phyloP scores from a whole-genome alignment of 2,329 filamentous ascomycete genomes.

The Dryadomyces sulphureus region DNA sequence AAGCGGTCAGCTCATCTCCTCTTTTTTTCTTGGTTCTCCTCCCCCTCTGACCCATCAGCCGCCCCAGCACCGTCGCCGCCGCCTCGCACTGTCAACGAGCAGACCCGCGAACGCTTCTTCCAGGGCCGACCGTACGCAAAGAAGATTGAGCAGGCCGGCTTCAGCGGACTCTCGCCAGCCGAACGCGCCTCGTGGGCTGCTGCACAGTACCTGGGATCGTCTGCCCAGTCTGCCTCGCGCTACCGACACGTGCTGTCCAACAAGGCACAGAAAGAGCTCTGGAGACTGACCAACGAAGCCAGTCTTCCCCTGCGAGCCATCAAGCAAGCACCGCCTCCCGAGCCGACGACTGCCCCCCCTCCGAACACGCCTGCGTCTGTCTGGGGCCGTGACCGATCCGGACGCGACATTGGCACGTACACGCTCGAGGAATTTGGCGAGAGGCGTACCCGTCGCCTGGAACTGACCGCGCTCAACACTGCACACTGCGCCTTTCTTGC shows the following conservation, averaged over 20 bases:
- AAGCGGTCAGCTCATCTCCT: constrained; percentile 10
- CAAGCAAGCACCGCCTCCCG: neutral
- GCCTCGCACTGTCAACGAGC: constrained; percentile 31
- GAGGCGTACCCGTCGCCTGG: constrained; percentile 25
- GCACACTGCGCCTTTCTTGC: constrained; percentile 29
- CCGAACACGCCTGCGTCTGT: constrained; percentile 12
- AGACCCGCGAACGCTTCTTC: constrained; percentile 30
- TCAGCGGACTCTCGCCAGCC: constrained; percentile 28
- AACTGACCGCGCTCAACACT: constrained; percentile 27
- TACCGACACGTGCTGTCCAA: constrained; percentile 15
- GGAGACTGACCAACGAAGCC: constrained; percentile 39
- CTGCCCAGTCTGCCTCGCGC: constrained; percentile 21
- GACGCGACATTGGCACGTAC: constrained; percentile 34
- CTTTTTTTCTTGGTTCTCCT: neutral
- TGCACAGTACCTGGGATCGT: constrained; percentile 28
- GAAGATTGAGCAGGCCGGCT: constrained; percentile 27
- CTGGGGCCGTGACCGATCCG: constrained; percentile 38
- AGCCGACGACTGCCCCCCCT: neutral
- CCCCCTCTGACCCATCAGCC: neutral
- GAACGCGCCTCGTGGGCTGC: constrained; percentile 35
- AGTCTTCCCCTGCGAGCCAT: constrained; percentile 32
- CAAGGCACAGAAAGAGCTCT: constrained; percentile 41
- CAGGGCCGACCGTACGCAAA: constrained; percentile 34
- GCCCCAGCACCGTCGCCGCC: constrained; percentile 17
- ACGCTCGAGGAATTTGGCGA: constrained; percentile 28